Evolutionary conservation across 345 rosid genomes (phyloP), one percentile per base, ranked within the genome.

Genomic region (Citrus reticulata): DNA sequence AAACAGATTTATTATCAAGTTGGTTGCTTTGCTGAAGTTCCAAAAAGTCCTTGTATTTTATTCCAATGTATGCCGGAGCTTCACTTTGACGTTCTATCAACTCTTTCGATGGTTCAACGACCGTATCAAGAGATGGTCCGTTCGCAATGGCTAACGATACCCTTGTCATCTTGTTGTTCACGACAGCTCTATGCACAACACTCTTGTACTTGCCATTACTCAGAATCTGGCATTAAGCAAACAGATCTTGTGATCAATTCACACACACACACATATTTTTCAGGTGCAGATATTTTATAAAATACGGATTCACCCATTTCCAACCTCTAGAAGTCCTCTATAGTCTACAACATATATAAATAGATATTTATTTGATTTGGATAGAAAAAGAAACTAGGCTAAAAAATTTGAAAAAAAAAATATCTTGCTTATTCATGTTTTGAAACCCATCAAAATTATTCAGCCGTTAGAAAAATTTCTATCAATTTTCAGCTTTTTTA

Each of bases 181-280:
- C 87, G 0, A 76, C 42, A 3, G 88, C 93, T 66, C 88, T 83
- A 40, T 90, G 93, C 9, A 89, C 25, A 1, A 84, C 82, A 72
- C 93, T 87, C 77, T 81, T 86, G 83, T 89, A 89, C 84, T 85
- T 89, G 24, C 91, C 93, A 73, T 90, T 90, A 57, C 88, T 90
- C 80, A 89, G 25, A 30, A 86, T 86, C 91, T 87, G 30, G 11
- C 30, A 17, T 22, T 35, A 60, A 72, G 42, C 64, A 37, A 55
- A 49, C 34, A 32, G 55, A 55, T 9, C 34, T 67, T 9, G 1
- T 22, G n/a, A 35, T 42, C 19, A 66, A 30, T 66, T 32, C 25
- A 25, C 25, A 25, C 25, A 25, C 25, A 25, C 25, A 25, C 25
- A 25, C 25, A 25, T 25, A 25, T 25, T 25, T 25, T 25, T 25